Conservation (phyloP, 2,329 filamentous ascomycete genomes). For the Trichoderma harzianum region DNA sequence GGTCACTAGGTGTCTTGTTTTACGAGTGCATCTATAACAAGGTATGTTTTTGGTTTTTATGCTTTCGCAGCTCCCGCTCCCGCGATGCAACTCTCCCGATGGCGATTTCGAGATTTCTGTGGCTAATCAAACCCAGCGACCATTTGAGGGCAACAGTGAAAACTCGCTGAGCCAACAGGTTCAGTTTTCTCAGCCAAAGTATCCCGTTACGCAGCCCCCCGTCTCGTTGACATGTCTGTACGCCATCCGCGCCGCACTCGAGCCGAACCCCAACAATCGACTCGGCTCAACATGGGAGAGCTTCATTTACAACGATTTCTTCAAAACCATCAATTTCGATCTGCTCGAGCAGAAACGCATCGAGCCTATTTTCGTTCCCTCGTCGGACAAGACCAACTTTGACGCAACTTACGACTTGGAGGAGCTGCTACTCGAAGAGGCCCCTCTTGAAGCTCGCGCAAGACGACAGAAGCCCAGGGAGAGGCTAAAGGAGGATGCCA, state of each 20-base stretch:
- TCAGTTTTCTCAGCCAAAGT: slow-evolving; percentile 76
- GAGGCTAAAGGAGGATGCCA: slow-evolving; percentile 88
- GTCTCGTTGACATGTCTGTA: slow-evolving; percentile 86
- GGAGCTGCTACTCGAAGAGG: slow-evolving; percentile 88
- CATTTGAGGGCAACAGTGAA: slow-evolving; percentile 88
- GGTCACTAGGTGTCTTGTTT: slow-evolving; percentile 96
- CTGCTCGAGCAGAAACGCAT: slow-evolving; percentile 82
- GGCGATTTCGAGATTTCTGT: neutral
- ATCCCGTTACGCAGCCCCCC: slow-evolving; percentile 86
- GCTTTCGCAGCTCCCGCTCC: neutral
- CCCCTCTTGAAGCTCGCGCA: slow-evolving; percentile 86
- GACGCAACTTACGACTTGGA: slow-evolving; percentile 97
- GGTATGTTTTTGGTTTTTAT: slow-evolving; percentile 47
- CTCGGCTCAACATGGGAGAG: slow-evolving; percentile 85
- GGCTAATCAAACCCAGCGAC: slow-evolving; percentile 55
- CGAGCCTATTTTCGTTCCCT: slow-evolving; percentile 86
- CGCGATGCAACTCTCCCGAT: neutral
- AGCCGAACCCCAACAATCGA: slow-evolving; percentile 73
- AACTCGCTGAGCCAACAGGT: slow-evolving; percentile 77
- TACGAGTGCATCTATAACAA: slow-evolving; percentile 99
- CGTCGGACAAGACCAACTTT: slow-evolving; percentile 97
- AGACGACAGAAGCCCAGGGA: slow-evolving; percentile 91
- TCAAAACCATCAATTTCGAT: slow-evolving; percentile 78
- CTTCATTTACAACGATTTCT: slow-evolving; percentile 87
- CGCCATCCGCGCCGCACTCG: slow-evolving; percentile 79